Base-by-base conservation (phyloP, 2,329 filamentous ascomycete species). In the Colletotrichum phormii region DNA sequence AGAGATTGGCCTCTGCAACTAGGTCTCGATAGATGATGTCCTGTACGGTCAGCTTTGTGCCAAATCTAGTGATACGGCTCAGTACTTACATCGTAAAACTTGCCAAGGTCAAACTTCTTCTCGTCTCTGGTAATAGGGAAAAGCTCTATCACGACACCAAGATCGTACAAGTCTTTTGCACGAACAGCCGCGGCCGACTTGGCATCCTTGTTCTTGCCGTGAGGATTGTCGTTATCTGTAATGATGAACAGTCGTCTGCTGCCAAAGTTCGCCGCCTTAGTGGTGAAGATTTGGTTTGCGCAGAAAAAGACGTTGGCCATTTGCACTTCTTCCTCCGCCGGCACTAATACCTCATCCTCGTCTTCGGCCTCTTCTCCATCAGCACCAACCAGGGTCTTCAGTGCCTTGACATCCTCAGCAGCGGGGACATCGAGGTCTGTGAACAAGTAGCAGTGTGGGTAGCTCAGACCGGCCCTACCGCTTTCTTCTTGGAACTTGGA, bases 221-320 rank as follows among this genome's bases (percentile, higher is more conserved):
- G 94, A 4, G 97, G 97, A 75, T 95, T 89, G 80, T 98, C 97
- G 75, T 97, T 94, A 81, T 98, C 95, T 0, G 97, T 98, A 68
- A 99, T 94, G 75, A 99, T 91, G 83, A 99, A 99, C n/a, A 99
- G 84, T 42, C 97, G 90, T 73, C 96, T 89, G 6, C 96, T 98
- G 4, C 94, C 93, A 81, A 98, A 98, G 79, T 98, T 98, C 22
- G 97, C 92, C 0, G 97, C 95, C 80, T 94, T 97, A 3, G 94
- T 98, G 1, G 95, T 98, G 80, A 99, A 98, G 64, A 98, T 94
- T 79, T 98, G 95, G 76, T 98, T 98, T 49, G 95, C 96, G 77
- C 95, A 97, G 80, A 98, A 98, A 1, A 99, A 87, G 2, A 99
- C 89, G 77, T 95, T 97, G 11, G 94, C 91, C 92, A 99, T 97